Conservation (phyloP, 2,329 filamentous ascomycete species). For the Dryadomyces sulphureus region DNA sequence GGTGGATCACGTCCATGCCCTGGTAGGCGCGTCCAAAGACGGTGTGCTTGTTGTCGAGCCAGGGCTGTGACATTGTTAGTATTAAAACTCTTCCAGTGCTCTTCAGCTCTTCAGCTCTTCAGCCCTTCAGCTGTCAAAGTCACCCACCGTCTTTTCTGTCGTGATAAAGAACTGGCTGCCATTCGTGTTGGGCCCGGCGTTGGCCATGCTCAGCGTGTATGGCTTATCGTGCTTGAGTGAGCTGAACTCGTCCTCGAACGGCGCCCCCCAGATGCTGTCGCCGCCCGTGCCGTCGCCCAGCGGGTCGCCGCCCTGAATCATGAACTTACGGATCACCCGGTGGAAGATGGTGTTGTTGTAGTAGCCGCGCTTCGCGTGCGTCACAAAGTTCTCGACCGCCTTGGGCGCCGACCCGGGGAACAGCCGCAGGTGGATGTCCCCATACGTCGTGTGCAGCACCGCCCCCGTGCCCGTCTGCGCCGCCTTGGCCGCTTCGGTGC, state of each 20-base stretch:
- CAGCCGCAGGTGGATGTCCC: slow-evolving; percentile 84
- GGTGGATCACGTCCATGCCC: slow-evolving; percentile 86
- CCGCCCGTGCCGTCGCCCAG: slow-evolving; percentile 80
- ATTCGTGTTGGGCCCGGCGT: slow-evolving; percentile 89
- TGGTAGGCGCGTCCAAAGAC: slow-evolving; percentile 86
- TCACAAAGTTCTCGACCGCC: slow-evolving; percentile 94
- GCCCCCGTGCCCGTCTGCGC: slow-evolving; percentile 63
- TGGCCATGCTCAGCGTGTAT: slow-evolving; percentile 95
- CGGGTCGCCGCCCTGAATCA: slow-evolving; percentile 84
- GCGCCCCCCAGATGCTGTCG: slow-evolving; percentile 82
- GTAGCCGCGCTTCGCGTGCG: slow-evolving; percentile 76
- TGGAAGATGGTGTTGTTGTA: slow-evolving; percentile 99
- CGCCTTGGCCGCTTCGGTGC: slow-evolving; percentile 25
- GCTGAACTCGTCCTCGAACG: slow-evolving; percentile 90
- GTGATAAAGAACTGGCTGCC: slow-evolving; percentile 98
- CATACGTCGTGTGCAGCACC: slow-evolving; percentile 80
- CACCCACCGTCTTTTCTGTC: slow-evolving; percentile 77
- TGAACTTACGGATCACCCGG: slow-evolving; percentile 92
- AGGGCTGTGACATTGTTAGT: slow-evolving; percentile 40
- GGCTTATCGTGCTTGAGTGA: slow-evolving; percentile 86
- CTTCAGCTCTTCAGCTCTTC: no score
- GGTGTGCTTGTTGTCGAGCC: slow-evolving; percentile 92
- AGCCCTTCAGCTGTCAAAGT: no score
- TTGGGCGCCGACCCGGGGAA: slow-evolving; percentile 90
- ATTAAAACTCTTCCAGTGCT: no score